Base-by-base conservation (phyloP, 257 asterid species). In the Marsdenia floribunda region DNA sequence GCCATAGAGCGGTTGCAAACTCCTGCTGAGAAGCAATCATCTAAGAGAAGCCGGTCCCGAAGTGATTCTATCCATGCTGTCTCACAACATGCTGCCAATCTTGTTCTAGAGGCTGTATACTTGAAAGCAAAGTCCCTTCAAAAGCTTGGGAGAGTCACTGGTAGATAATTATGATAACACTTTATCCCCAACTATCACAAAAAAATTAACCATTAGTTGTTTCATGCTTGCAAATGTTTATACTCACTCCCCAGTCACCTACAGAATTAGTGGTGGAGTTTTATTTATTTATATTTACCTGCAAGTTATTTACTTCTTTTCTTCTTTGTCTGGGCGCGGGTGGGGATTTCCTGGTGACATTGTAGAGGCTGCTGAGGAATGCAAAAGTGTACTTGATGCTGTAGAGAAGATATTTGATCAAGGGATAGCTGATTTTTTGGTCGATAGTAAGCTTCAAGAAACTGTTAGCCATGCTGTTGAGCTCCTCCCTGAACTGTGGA, bases 51-150 rank as follows among this genome's bases (percentile, higher is more conserved):
- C 7, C 92, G 96, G 37, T 68, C 97, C 71, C 89, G 89, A 21
- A 86, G 82, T 80, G 96, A 91, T 68, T 81, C 93, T 47, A 40
- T 79, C 24, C 82, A 86, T 70, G 81, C 81, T 60, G 87, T 81
- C 75, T 80, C 98, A 57, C 99, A 95, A 83, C 87, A 91, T 80
- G 91, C 98, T 78, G 93, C 98, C 69, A 87, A 85, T 83, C 93
- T 92, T 80, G 87, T 95, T 78, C 98, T 95, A 60, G 97, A 92
- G 91, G 99, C 96, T 80, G 85, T 95, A 77, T 95, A 92, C 82
- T 85, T 95, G 88, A 95, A 95, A 84, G 96, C 98, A 73, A 95
- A 88, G 79, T 90, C 94, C 78, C 93, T 95, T 82, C 99, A 95
- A 83, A 95, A 92, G 93, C 93, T 95, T 79, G 94, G 93, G 72